Percentiles rank a stretch among this genome's conserved stretches.
Conservation (phyloP, 805 yeast species). For the Saccharomycopsis malanga region DNA sequence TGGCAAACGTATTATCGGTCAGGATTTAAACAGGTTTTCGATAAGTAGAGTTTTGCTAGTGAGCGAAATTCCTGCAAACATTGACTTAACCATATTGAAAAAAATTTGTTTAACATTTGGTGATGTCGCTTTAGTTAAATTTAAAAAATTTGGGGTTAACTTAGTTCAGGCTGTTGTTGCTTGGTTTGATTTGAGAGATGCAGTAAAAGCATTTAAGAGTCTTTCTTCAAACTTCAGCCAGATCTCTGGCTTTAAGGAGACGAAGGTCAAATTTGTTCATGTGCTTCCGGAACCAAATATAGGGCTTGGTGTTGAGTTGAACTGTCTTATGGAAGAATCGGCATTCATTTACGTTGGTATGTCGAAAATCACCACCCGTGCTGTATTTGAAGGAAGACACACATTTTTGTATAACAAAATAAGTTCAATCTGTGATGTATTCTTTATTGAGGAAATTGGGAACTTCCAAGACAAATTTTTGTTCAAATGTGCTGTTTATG, state of each 20-base stretch:
- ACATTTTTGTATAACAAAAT: background rate
- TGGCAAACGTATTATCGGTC: too few relatives aligned
- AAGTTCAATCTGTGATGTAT: background rate
- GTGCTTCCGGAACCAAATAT: background rate
- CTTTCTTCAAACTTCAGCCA: conserved; percentile 3
- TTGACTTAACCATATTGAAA: background rate
- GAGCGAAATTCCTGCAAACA: background rate
- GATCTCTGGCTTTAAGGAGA: background rate
- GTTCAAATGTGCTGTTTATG: background rate
- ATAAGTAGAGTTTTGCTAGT: background rate
- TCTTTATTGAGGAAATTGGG: background rate
- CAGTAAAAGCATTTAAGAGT: conserved; percentile 21
- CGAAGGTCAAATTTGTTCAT: background rate
- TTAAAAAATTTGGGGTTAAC: background rate
- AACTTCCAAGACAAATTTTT: background rate
- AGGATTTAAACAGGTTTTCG: too few relatives aligned
- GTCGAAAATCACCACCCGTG: background rate
- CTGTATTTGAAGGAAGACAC: background rate
- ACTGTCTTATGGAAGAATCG: background rate
- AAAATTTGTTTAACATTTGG: background rate
- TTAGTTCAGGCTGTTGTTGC: conserved; percentile 19
- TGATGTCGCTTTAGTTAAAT: background rate
- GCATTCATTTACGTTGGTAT: background rate
- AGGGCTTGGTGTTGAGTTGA: background rate
- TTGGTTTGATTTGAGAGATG: conserved; percentile 28